phyloP scores from a whole-genome alignment of 1,284 basidiomycete species.

The Somion occarium region DNA sequence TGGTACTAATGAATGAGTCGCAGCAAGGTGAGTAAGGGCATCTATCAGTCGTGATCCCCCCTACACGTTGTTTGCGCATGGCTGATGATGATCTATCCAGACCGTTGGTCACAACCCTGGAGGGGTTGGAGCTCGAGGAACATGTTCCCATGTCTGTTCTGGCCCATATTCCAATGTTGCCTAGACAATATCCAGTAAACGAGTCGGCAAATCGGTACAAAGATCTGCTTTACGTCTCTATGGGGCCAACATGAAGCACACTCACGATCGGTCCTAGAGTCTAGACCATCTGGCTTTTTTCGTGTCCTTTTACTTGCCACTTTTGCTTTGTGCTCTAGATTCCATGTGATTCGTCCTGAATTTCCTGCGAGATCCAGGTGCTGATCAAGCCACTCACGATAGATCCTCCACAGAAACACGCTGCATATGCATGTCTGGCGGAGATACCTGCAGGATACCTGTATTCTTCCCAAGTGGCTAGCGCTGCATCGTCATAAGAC shows the following conservation, averaged over 20 bases:
- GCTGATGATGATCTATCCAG: constrained; percentile 12
- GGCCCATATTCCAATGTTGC: not conserved
- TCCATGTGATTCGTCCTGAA: not conserved
- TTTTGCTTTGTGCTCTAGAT: not conserved
- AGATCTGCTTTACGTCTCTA: not conserved
- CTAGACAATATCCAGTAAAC: not conserved
- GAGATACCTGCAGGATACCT: constrained; percentile 11
- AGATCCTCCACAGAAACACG: constrained; percentile 17
- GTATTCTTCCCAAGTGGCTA: constrained; percentile 4
- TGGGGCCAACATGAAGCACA: no score
- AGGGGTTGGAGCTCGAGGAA: not conserved
- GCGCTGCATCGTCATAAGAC: constrained; percentile 28
- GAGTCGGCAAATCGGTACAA: not conserved
- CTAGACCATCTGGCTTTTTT: not conserved
- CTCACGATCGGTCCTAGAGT: not conserved
- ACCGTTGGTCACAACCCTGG: not conserved
- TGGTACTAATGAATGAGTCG: not conserved
- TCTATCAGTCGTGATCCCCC: not conserved
- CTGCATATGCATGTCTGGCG: constrained; percentile 18
- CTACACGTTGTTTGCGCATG: constrained; percentile 15
- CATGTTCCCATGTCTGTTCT: not conserved
- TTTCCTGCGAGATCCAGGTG: not conserved
- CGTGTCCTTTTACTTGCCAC: not conserved
- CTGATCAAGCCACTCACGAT: constrained; percentile 5
- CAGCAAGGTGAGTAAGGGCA: not conserved